Evolutionary conservation across 192 early-diverging fungal genomes (phyloP).

Genomic region (Entomortierella parvispora): DNA sequence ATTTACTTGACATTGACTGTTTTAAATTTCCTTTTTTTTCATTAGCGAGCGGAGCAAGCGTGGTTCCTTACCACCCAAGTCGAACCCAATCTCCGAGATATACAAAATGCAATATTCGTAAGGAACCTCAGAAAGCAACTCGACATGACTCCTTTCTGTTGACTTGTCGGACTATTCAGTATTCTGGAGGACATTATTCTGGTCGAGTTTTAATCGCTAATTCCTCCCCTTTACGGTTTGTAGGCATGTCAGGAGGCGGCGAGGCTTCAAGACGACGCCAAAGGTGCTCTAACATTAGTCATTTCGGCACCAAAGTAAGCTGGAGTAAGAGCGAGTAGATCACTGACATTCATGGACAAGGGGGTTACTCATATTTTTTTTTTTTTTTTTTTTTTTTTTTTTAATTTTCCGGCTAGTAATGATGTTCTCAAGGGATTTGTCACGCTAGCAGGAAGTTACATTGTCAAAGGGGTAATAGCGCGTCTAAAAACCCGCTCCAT

Average conservation of each 20-base stretch:
- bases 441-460: slow-evolving; percentile 35
- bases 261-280: slow-evolving; percentile 43
- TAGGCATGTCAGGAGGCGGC: slow-evolving; percentile 49
- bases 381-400: too few species aligned
- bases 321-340: not conserved
- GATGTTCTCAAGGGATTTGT: slow-evolving; percentile 45
- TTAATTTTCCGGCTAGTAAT: too few species aligned
- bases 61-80: slow-evolving; percentile 50
- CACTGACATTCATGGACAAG: too few species aligned
- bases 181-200: too few species aligned
- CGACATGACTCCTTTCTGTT: not conserved
- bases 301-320: slow-evolving; percentile 43
- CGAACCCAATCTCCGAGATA: slow-evolving; percentile 24
- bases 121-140: not conserved
- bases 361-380: too few species aligned
- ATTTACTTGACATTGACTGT: not conserved
- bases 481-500: not conserved
- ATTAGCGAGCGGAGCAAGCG: slow-evolving; percentile 38
- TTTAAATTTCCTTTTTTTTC: not conserved
- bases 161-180: not conserved
- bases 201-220: too few species aligned
- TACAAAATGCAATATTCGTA: slow-evolving; percentile 39
- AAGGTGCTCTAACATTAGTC: slow-evolving; percentile 35
- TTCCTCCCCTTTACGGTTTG: too few species aligned
- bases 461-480: slow-evolving; percentile 23